Conservation (phyloP, 2,329 filamentous ascomycete genomes). For the Epicoccum sorghinum region DNA sequence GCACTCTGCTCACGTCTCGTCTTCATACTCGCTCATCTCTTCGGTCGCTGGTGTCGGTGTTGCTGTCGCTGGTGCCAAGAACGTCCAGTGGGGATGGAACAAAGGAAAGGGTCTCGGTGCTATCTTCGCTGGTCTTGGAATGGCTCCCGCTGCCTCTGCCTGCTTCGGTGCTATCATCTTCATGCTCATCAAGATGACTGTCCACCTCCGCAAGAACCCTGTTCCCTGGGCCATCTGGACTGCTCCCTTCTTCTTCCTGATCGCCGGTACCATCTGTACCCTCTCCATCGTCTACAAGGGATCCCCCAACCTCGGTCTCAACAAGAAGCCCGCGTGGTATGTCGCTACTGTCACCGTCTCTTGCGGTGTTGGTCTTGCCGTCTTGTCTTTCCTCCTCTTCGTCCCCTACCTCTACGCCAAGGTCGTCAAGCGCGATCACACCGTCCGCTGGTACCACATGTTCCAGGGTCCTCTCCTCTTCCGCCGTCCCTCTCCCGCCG, state of each 20-base stretch:
- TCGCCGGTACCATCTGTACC: conserved; percentile 75
- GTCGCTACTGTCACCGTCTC: conserved; percentile 71
- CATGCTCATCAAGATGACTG: conserved; percentile 72
- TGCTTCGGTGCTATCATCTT: conserved; percentile 72
- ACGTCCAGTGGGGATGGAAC: conserved; percentile 65
- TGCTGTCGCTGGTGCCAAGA: conserved; percentile 60
- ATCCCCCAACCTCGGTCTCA: conserved; percentile 69
- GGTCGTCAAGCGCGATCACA: conserved; percentile 71
- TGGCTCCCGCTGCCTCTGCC: conserved; percentile 72
- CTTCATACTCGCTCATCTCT: conserved; percentile 61
- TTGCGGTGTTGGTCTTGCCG: conserved; percentile 63
- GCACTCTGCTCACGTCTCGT: conserved; percentile 70
- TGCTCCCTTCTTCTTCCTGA: conserved; percentile 77
- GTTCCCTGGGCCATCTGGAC: conserved; percentile 75
- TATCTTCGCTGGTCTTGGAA: conserved; percentile 68
- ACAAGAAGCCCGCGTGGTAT: conserved; percentile 71
- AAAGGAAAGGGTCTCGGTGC: conserved; percentile 70
- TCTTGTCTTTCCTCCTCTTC: conserved; percentile 72
- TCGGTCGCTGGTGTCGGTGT: conserved; percentile 56
- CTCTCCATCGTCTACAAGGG: conserved; percentile 83
- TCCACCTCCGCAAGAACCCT: conserved; percentile 74
- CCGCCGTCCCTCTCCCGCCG: conserved; percentile 61
- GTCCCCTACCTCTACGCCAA: conserved; percentile 71
- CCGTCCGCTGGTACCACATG: conserved; percentile 68
- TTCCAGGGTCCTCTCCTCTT: conserved; percentile 64